Base-by-base conservation (phyloP, 768 basidiomycete genomes). In the Lactarius deliciosus region DNA sequence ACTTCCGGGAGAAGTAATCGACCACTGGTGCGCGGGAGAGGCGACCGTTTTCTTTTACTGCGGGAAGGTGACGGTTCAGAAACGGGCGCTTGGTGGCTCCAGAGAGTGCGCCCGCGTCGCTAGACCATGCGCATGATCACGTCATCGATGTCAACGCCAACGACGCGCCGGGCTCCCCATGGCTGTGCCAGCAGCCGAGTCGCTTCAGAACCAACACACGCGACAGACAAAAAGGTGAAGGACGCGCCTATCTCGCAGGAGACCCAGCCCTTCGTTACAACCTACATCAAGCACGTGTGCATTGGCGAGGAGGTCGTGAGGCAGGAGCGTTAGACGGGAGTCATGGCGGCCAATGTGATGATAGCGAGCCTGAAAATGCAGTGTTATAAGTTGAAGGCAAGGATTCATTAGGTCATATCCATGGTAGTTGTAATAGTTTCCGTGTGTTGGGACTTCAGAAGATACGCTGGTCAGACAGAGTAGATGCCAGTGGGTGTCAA, bases 101-200 rank as follows among this genome's bases (percentile, higher is more conserved):
- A 92, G 95, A 81, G n/a, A n/a, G n/a, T n/a, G n/a, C n/a, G n/a
- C n/a, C n/a, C n/a, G n/a, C n/a, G n/a, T n/a, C n/a, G n/a, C n/a
- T n/a, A n/a, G n/a, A n/a, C n/a, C n/a, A n/a, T n/a, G n/a, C n/a
- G n/a, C n/a, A n/a, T n/a, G n/a, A 28, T 28, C 11, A 81, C 80
- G 43, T 86, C 82, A 73, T 95, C 94, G 56, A 96, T 90, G 74
- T 96, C 94, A 0, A 96, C 91, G 0, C 93, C 94, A 16, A 89
- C 78, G 10, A 94, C 89, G 66, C 81, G 82, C 22, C 72, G 74
- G 5, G 91, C 88, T 1, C 83, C 83, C 75, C 81, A 81, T 0
- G 76, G 75, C 73, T 91, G 92, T 34, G 8, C 34, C 34, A 67
- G 5, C 32, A 28, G 47, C 28, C 41, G 30, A 5, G 22, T 5